A percentile compares a stretch with the other conserved stretches of the same genome.
phyloP scores from a whole-genome alignment of 108 stramenopile genomes.

The Mediolabrus comicus region DNA sequence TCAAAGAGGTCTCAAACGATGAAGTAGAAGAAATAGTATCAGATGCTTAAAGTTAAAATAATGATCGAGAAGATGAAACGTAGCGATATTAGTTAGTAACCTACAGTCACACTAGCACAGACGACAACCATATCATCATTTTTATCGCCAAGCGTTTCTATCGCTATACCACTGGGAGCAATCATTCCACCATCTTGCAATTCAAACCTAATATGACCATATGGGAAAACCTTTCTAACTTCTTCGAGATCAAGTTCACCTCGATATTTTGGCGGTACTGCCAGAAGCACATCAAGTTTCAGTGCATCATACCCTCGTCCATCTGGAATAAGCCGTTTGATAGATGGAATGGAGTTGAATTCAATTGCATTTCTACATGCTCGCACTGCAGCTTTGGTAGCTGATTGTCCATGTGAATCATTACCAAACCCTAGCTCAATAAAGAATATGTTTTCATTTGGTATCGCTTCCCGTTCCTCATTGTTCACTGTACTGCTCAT shows the following conservation, averaged over 20 bases:
- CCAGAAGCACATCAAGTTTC: slow-evolving; percentile 82
- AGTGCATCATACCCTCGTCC: slow-evolving; percentile 86
- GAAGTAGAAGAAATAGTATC: slow-evolving; percentile 64
- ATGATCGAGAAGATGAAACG: neutral
- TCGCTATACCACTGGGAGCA: slow-evolving; percentile 86
- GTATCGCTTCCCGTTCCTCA: slow-evolving; percentile 4
- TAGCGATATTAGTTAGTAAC: slow-evolving; percentile 58
- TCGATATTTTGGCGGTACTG: slow-evolving; percentile 80
- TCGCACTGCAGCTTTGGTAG: slow-evolving; percentile 65
- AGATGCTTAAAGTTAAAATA: neutral
- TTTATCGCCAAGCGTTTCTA: slow-evolving; percentile 79
- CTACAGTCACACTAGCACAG: slow-evolving; percentile 77
- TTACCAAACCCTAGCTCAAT: slow-evolving; percentile 54
- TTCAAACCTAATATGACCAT: slow-evolving; percentile 77
- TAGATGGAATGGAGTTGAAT: slow-evolving; percentile 92
- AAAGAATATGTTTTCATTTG: slow-evolving; percentile 45
- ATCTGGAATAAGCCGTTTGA: slow-evolving; percentile 72
- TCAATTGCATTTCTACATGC: slow-evolving; percentile 93
- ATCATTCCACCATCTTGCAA: slow-evolving; percentile 92
- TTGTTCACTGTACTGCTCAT: neutral
- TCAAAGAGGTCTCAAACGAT: slow-evolving; percentile 67
- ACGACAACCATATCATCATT: slow-evolving; percentile 90
- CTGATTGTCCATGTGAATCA: slow-evolving; percentile 43
- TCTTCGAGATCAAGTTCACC: slow-evolving; percentile 58
- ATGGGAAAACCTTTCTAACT: slow-evolving; percentile 81